Evolutionary conservation across 768 basidiomycete genomes (phyloP).

Genomic region (Piloderma croceum): DNA sequence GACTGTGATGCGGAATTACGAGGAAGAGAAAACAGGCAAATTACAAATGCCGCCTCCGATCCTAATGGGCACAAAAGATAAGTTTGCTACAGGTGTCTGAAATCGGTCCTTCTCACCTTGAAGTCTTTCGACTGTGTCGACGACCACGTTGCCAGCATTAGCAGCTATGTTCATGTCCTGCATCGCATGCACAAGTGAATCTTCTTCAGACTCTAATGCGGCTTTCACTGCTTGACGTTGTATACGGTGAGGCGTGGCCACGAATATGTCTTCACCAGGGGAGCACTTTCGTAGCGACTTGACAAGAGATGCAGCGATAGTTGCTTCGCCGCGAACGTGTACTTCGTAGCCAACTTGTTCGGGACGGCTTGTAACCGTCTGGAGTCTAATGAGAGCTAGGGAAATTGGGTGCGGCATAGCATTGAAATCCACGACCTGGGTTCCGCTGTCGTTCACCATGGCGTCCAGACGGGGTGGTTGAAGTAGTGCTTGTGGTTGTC

Average conservation of each 20-base stretch:
- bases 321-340: slow-evolving; percentile 44
- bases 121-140: slow-evolving; percentile 46
- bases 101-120: slow-evolving; percentile 30
- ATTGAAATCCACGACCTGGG: slow-evolving; percentile 8
- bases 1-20: slow-evolving; percentile 32
- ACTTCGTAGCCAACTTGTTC: slow-evolving; percentile 40
- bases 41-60: slow-evolving; percentile 49
- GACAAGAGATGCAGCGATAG: slow-evolving; percentile 40
- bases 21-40: slow-evolving; percentile 46
- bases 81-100: neutral
- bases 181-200: too few relatives aligned
- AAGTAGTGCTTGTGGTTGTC: slow-evolving; percentile 33
- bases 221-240: slow-evolving; percentile 45
- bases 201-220: slow-evolving; percentile 22
- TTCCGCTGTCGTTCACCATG: slow-evolving; percentile 11
- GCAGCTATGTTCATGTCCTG: too few relatives aligned
- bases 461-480: slow-evolving; percentile 20
- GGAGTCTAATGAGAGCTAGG: slow-evolving; percentile 37
- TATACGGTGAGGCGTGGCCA: slow-evolving; percentile 48
- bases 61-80: slow-evolving; percentile 25
- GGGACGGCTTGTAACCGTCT: slow-evolving; percentile 25
- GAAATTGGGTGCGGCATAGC: slow-evolving; percentile 35
- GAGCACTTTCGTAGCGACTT: slow-evolving; percentile 32
- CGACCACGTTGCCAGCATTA: slow-evolving; percentile 31
- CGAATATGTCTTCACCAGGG: slow-evolving; percentile 42